phyloP scores from a whole-genome alignment of 768 basidiomycete species.

The Mycena floridula region DNA sequence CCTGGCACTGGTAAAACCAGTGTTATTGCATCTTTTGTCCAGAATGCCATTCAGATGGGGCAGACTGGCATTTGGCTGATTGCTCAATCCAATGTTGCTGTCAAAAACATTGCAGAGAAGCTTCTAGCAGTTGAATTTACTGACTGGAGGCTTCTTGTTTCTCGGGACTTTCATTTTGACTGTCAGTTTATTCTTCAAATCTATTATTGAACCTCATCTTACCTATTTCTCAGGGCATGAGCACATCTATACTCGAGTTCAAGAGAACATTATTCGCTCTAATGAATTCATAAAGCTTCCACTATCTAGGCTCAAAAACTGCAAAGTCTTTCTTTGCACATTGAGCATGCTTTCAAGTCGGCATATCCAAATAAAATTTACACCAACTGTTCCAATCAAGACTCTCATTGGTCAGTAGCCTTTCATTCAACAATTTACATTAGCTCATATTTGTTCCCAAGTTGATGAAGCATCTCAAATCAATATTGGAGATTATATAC shows the following conservation, averaged over 20 bases:
- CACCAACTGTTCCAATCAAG: constrained; percentile 31
- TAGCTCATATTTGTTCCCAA: too few relatives aligned
- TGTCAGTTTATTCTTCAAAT: constrained; percentile 35
- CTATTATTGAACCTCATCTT: constrained; percentile 2
- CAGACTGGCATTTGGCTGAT: constrained; percentile 66
- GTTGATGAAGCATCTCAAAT: constrained; percentile 71
- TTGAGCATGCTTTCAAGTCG: constrained; percentile 64
- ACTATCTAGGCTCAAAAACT: constrained; percentile 23
- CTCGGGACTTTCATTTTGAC: constrained; percentile 57
- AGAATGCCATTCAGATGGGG: constrained; percentile 32
- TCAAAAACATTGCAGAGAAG: constrained; percentile 87
- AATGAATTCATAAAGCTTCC: constrained; percentile 23
- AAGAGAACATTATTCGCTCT: constrained; percentile 47
- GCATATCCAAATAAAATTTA: constrained; percentile 26
- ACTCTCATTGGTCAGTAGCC: too few relatives aligned
- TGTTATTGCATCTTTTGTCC: constrained; percentile 61
- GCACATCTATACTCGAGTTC: constrained; percentile 55
- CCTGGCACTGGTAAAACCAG: constrained; percentile 73
- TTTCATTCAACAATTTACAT: too few relatives aligned
- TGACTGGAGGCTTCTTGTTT: constrained; percentile 66
- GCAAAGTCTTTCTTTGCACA: constrained; percentile 68
- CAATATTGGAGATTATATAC: constrained; percentile 26
- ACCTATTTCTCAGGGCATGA: constrained; percentile 59
- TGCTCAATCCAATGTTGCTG: constrained; percentile 83
- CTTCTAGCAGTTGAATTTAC: constrained; percentile 46